Evolutionary conservation across 805 yeast genomes (phyloP), one percentile per base, ranked within the genome.

Genomic region (Pichia cephalocereana): DNA sequence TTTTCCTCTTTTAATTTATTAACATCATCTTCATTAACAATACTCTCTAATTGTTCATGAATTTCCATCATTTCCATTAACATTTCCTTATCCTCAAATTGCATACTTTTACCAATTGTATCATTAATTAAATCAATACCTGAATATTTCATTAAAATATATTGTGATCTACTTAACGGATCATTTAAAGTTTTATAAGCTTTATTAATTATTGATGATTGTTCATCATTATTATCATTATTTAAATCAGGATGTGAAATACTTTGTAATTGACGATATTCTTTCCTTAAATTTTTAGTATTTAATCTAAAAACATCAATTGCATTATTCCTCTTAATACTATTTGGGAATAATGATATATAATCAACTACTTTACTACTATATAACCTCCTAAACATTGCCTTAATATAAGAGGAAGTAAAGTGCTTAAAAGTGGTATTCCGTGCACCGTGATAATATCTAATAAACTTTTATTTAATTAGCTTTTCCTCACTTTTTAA

Each of bases 41-140:
- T 82, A 54, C 79, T 79, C 52, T 86, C 95, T 49, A 90, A 68
- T 40, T 78, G 76, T 64, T 91, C 99, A 61, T 90, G 93, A 6
- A 87, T 79, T 54, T 88, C 95, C 66, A 91, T 70, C 23, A 91
- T 84, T 41, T 79, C 78, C 82, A 87, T 77, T 39, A 91, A 67
- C 59, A 86, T 67, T 15, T 69, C 74, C 49, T 82, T 79, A 49
- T 66, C 69, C 50, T 65, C 58, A 46, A 65, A 62, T 43, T 67
- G 68, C 36, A 58, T 58, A 34, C 55, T 60, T 49, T 71, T 72
- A 8, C 72, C 69, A 18, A 67, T 64, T 8, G 78, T 80, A 55
- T 90, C 96, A 27, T 76, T 66, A 10, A 72, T 69, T 34, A 85
- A 66, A 54, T 85, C 87, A 28, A 77, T 64, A 0, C 73, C 75